Percentiles rank a stretch among this genome's conserved stretches.
Evolutionary conservation across 306 rosid genomes (phyloP).

Genomic region (Bauhinia variegata): DNA sequence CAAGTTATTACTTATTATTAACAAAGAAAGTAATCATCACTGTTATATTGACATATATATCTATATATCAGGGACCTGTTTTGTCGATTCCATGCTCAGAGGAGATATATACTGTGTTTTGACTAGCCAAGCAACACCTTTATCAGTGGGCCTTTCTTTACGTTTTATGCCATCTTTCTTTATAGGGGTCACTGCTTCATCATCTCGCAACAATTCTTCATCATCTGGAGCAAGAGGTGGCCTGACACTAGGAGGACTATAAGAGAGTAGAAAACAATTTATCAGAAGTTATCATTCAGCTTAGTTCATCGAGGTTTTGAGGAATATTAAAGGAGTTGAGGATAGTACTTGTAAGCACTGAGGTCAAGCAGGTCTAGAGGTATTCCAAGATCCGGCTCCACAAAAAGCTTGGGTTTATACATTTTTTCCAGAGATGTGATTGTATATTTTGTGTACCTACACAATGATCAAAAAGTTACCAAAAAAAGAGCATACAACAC

Average conservation of each 20-base stretch:
- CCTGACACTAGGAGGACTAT: constrained; percentile 81
- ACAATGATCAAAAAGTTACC: constrained; percentile 40
- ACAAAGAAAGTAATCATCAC: constrained; percentile 26
- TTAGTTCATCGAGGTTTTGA: constrained; percentile 28
- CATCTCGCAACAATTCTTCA: constrained; percentile 90
- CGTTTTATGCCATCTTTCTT: constrained; percentile 86
- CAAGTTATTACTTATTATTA: constrained; percentile 18
- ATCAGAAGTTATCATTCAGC: constrained; percentile 40
- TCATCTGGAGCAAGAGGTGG: constrained; percentile 82
- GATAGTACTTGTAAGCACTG: constrained; percentile 88
- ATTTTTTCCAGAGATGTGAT: constrained; percentile 92
- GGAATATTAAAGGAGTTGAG: constrained; percentile 30
- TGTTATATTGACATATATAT: constrained; percentile 17
- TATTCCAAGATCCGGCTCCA: constrained; percentile 98
- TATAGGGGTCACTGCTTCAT: constrained; percentile 74
- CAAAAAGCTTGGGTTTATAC: constrained; percentile 92
- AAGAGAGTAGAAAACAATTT: constrained; percentile 31
- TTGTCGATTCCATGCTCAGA: constrained; percentile 85
- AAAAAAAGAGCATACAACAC: constrained; percentile 25
- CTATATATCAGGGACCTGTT: constrained; percentile 84
- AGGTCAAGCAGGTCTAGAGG: constrained; percentile 99
- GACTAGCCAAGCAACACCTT: constrained; percentile 99
- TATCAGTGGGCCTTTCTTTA: constrained; percentile 97
- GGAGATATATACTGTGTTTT: constrained; percentile 98
- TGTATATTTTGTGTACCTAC: constrained; percentile 85